Evolutionary conservation across 2,329 filamentous ascomycete genomes (phyloP), one percentile per base, ranked within the genome.

Genomic region (Talaromyces pinophilus): DNA sequence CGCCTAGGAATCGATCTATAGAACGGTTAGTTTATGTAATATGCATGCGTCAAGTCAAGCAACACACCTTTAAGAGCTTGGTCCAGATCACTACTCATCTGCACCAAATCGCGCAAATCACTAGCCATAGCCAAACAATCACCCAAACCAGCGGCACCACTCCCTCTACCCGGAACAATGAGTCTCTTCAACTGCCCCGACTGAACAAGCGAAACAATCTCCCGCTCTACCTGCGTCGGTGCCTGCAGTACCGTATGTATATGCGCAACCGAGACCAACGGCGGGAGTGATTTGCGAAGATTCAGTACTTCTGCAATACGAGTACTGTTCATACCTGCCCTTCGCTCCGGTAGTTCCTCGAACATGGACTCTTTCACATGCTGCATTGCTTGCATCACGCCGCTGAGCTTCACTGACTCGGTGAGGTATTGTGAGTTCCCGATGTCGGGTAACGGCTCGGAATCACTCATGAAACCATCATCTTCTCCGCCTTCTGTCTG

Each of bases 281-380:
- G 84, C 13, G 87, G 86, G 55, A 89, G 72, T 50, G 78, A 80
- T 59, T 76, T 80, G 13, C 86, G 82, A 67, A 84, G 82, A 62
- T 87, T 87, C 61, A 89, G 75, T 1, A 88, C 82, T 68, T 87
- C 83, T 4, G 86, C 82, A 55, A 88, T 88, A 10, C 85, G 82
- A 8, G 82, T 84, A 67, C 85, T 87, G 72, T 86, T 87, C 86
- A 90, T 88, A 3, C 87, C 87, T 0, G 85, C 81, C 10, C 82
- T 79, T 22, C 77, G 77, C 2, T 62, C 63, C 0, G 87, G 87
- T 19, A 89, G 77, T 11, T 83, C 77, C 61, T 82, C 82, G 70
- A 88, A 89, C 79, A 86, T 86, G 35, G 77, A 62, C 15, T 62
- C 44, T 10, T 62, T 68, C 3, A 67, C 79, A 15, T 76, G 76